Base-by-base conservation (phyloP, 192 early-diverging fungal genomes). In the Podila verticillata region DNA sequence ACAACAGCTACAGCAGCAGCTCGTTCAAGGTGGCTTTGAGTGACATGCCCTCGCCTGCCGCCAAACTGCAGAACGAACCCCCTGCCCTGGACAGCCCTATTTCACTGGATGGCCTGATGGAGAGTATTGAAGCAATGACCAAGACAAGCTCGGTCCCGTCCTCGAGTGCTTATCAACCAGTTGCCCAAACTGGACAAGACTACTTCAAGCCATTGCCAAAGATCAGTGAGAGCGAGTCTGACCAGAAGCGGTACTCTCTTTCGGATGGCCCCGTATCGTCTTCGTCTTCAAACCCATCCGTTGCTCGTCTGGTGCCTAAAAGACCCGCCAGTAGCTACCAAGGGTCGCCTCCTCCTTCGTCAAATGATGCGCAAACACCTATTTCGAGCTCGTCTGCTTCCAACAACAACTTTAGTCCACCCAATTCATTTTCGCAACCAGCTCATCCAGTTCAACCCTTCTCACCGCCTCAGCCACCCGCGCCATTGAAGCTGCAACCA, bases 121-220 rank as follows among this genome's bases (percentile, higher is more conserved):
- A 80, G n/a, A 80, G 77, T 24, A 64, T 80, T n/a, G 77, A 80
- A 34, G 77, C 77, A 1, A 72, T 80, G 77, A 47, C 65, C 3
- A 72, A 44, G 31, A 57, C 77, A 7, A 57, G 62, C 3, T 48
- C 68, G 10, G 57, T 20, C 13, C 36, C 60, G 1, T 47, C 69
- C n/a, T 32, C 13, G 17, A 30, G 26, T 15, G 9, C 60, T 63
- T 26, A 65, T 0, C 32, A 30, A 26, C 4, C 65, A 68, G 12
- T n/a, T n/a, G 58, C 30, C 65, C 63, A 64, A 39, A 35, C 48
- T 10, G 22, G 30, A 9, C 47, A 31, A 4, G 66, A 80, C 36
- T 15, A 36, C 34, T 80, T 68, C 62, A 79, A 79, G 48, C 75
- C 75, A 9, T 39, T 79, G 17, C 75, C 75, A 13, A 22, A 39